Evolutionary conservation across 2,329 filamentous ascomycete genomes (phyloP).

Genomic region (Colletotrichum simmondsii): DNA sequence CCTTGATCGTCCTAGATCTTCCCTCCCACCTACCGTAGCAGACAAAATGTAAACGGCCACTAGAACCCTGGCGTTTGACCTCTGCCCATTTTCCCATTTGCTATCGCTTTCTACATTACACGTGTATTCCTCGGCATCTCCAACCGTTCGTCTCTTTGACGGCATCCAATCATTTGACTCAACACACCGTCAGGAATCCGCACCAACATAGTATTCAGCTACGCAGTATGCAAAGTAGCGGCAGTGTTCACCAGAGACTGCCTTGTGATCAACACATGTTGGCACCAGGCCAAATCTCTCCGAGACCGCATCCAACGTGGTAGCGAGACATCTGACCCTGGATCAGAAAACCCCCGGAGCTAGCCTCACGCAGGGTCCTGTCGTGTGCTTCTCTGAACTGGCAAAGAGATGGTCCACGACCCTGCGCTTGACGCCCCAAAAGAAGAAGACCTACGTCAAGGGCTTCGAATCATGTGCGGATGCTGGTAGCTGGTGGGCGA

Average conservation of each 20-base stretch:
- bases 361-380: slow-evolving; percentile 21
- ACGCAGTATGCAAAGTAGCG: background rate
- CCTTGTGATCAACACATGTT: background rate
- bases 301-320: background rate
- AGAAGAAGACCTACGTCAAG: background rate
- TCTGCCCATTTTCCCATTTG: background rate
- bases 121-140: background rate
- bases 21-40: background rate
- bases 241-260: background rate
- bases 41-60: background rate
- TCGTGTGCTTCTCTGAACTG: background rate
- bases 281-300: background rate
- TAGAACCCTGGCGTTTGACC: background rate
- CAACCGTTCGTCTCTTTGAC: background rate
- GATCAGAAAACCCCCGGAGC: slow-evolving; percentile 11
- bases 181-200: background rate
- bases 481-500: background rate
- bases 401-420: background rate
- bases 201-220: background rate
- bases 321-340: slow-evolving; percentile 11
- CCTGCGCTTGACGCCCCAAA: background rate
- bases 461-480: background rate
- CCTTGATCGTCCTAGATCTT: slow-evolving; percentile 17
- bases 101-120: background rate
- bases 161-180: slow-evolving; percentile 4